Percentiles rank a stretch among this genome's conserved stretches.
phyloP scores from a whole-genome alignment of 2,329 filamentous ascomycete species.

The Dactylellina drechsleri region DNA sequence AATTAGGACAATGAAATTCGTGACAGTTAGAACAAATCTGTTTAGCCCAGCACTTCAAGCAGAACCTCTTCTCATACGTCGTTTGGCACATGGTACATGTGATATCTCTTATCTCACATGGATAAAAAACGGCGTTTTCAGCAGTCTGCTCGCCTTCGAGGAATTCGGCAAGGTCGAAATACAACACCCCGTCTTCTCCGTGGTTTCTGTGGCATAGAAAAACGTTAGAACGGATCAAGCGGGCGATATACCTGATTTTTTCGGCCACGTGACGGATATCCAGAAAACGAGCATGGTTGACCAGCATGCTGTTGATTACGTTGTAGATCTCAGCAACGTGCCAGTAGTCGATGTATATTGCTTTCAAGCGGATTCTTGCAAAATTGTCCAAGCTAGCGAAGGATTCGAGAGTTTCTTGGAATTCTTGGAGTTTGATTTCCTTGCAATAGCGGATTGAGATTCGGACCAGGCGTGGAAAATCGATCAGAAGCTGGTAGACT shows the following conservation, averaged over 20 bases:
- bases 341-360: slow-evolving; percentile 42
- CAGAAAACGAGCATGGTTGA: slow-evolving; percentile 12
- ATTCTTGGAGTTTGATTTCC: slow-evolving; percentile 10
- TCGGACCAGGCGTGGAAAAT: slow-evolving; percentile 1
- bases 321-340: slow-evolving; percentile 30
- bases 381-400: slow-evolving; percentile 1
- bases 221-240: slow-evolving; percentile 35
- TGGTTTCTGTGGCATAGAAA: slow-evolving; percentile 47
- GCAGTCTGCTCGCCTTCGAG: not conserved
- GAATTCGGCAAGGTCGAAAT: not conserved
- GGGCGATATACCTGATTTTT: slow-evolving; percentile 29
- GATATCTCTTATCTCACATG: slow-evolving; percentile 14
- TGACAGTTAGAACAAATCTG: slow-evolving; percentile 41
- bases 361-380: slow-evolving; percentile 10
- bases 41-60: slow-evolving; percentile 24
- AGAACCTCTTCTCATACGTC: slow-evolving; percentile 28
- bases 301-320: slow-evolving; percentile 20
- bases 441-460: slow-evolving; percentile 43
- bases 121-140: slow-evolving; percentile 21
- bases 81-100: slow-evolving; percentile 22
- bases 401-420: slow-evolving; percentile 15
- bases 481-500: slow-evolving; percentile 19
- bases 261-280: slow-evolving; percentile 18
- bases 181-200: slow-evolving; percentile 10
- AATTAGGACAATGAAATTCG: slow-evolving; percentile 29